Evolutionary conservation across 208 protist species (phyloP), one percentile per base, ranked within the genome.

Genomic region (Strigomonas culicis): DNA sequence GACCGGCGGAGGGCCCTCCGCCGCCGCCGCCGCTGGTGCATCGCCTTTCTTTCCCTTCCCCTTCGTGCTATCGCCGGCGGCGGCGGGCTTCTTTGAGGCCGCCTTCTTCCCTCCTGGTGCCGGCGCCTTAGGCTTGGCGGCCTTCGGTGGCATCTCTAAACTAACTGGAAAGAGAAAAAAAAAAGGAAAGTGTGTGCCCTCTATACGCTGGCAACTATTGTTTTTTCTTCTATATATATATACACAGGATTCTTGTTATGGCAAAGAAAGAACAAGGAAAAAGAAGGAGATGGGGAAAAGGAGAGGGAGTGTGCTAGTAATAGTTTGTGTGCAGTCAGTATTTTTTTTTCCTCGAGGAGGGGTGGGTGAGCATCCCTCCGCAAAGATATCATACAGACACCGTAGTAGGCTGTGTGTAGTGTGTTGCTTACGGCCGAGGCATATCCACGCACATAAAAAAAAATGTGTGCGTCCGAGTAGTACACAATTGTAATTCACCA

Each of bases 111-210:
- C 32, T 3, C 36, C 25, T 6, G 27, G 11, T 19, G 32, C 21
- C 1, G 53, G 28, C 1, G 53, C 46, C 13, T 67, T 56, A 27
- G 61, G 13, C 46, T 75, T 79, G 7, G 49, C 36, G 1, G 65
- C 62, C 41, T 80, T 84, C 15, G 79, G 71, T 11, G 74, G 79
- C 79, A 84, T 84, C 6, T 1, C 30, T 51, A 46, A 50, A 30
- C 10, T 30, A 32, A 6, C 17, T 30, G 50, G 19, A 47, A 47
- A n/a, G 17, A 47, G 15, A 47, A 21, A 47, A 15, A 21, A 3
- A 47, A 21, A 47, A 47, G 17, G 15, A 21, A 2, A n/a, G 17
- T 15, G 43, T 24, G 6, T 6, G 36, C 8, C 8, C 8, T 13
- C 8, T 17, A 41, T 6, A 41, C 36, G 13, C 36, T 41, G 36